Base-by-base conservation (phyloP, 179 eudicot genomes). In the Spinacia oleracea region DNA sequence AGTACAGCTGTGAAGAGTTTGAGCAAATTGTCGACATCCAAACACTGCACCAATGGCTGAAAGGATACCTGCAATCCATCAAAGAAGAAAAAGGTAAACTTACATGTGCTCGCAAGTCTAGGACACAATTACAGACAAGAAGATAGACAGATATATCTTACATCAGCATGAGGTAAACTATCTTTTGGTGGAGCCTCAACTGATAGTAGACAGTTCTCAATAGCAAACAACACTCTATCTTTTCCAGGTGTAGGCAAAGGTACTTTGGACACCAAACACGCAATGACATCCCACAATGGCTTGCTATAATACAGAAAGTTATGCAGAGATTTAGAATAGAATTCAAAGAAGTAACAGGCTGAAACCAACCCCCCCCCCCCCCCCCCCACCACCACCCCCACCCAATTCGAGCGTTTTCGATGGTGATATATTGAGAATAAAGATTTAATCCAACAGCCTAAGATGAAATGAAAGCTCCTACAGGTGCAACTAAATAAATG, bases 111-210 rank as follows among this genome's bases (percentile, higher is more conserved):
- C 3, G 64, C 63, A 55, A 75, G 21, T 58, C 32, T 48, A 70
- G 42, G 76, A 63, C 34, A 48, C 70, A 60, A 50, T 56, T n/a
- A 40, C 70, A 74, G 72, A 35, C 51, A 70, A 20, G 78, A n/a
- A 70, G 32, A 80, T 40, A 45, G 66, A 42, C 59, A 78, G 71
- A 62, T 32, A 18, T 42, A 18, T 68, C 91, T 73, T 87, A 95
- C 98, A 90, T 95, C 98, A 77, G 93, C 98, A 90, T 91, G 97
- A 40, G 97, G 98, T 79, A 95, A 92, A 35, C 96, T 93, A 74
- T 95, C 93, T 86, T 84, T 88, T 38, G 97, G 88, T 9, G 98
- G 97, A 80, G 96, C 90, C 85, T 95, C 97, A 35, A 90, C 97
- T 55, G 92, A 87, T 58, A 95, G 91, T 81, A 95, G 84, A 87